Evolutionary conservation across 2,329 filamentous ascomycete genomes (phyloP), one percentile per base, ranked within the genome.

Genomic region (Dactylellina drechsleri): DNA sequence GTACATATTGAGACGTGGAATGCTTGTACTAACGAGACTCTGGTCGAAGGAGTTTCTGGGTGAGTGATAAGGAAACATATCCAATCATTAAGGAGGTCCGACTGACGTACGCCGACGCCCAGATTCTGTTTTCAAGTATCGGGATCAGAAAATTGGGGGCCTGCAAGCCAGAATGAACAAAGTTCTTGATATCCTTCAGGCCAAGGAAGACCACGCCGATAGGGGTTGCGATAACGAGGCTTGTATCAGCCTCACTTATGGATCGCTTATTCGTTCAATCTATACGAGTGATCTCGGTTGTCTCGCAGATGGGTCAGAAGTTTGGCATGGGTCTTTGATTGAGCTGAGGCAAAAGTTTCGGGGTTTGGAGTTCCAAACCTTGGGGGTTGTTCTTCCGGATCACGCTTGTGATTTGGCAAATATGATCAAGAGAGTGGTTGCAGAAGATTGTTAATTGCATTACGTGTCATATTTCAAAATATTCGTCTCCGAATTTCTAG

Each of bases 161-260:
- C 43, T 47, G 15, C 4, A n/a, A 15, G 13, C 5, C 13, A 13
- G 16, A 47, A 15, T 47, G 15, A 18, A 18, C 16, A n/a, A 16
- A 2, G 2, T 47, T 18, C 16, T 18, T 10, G 13, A 47, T 18
- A n/a, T n/a, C 13, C 16, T 47, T 18, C 15, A n/a, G 16, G 5
- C 13, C 1, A 18, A 47, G 4, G 43, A 47, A n/a, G 2, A 47
- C 5, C 1, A 4, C 16, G 5, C 13, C 5, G 15, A 47, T 18
- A n/a, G 16, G 13, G 16, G 43, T 13, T 47, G 43, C 16, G 16
- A 16, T 16, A 6, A 23, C 13, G 47, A 60, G 2, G 13, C 20
- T 49, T 60, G 57, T 13, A 15, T 8, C 7, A 18, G 12, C 31
- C 47, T 60, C 4, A 43, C 57, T 12, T 60, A 60, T 26, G 57